These are phyloP conservation scores for Filosporella fistucella DNA, from an alignment of 495 filamentous ascomycete genomes.

Conservation along the genomic window DNA sequence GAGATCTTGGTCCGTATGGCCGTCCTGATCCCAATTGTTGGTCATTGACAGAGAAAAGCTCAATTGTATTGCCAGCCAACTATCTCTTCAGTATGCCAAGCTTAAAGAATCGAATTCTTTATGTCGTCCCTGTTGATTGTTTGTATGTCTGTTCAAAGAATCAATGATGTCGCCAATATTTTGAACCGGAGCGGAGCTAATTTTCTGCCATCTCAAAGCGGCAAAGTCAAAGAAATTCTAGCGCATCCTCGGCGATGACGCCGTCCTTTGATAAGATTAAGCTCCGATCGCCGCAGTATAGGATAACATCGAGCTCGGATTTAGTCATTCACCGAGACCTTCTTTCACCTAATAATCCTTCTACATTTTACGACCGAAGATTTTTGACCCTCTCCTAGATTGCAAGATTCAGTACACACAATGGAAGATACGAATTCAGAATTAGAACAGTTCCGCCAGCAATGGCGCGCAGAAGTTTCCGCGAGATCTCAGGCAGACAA, in stretches of 20 bases:
- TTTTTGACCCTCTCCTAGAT: slow-evolving; percentile 7
- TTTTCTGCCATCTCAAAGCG: not conserved
- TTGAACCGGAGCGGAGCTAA: not conserved
- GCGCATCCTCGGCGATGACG: not conserved
- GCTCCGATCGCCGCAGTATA: no score
- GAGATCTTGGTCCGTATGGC: slow-evolving; percentile 10
- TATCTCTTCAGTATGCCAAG: no score
- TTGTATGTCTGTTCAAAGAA: not conserved
- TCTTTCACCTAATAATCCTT: not conserved
- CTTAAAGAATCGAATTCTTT: not conserved
- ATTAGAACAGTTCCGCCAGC: slow-evolving; percentile 72
- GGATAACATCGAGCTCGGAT: not conserved
- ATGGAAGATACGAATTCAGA: slow-evolving; percentile 42
- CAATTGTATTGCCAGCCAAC: no score
- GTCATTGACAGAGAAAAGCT: slow-evolving; percentile 14
- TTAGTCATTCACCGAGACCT: not conserved
- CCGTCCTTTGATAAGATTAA: slow-evolving; percentile 6
- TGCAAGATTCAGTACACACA: not conserved
- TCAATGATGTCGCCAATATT: slow-evolving; percentile 21
- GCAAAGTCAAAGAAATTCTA: no score
- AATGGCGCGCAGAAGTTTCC: slow-evolving; percentile 80
- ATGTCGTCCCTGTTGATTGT: not conserved
- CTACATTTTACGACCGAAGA: no score
- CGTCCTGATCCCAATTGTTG: slow-evolving; percentile 11
- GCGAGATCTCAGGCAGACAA: slow-evolving; percentile 31